A percentile compares a stretch with the other conserved stretches of the same genome.
Conservation (phyloP, 2,329 filamentous ascomycete genomes). For the Fusarium sp. region DNA sequence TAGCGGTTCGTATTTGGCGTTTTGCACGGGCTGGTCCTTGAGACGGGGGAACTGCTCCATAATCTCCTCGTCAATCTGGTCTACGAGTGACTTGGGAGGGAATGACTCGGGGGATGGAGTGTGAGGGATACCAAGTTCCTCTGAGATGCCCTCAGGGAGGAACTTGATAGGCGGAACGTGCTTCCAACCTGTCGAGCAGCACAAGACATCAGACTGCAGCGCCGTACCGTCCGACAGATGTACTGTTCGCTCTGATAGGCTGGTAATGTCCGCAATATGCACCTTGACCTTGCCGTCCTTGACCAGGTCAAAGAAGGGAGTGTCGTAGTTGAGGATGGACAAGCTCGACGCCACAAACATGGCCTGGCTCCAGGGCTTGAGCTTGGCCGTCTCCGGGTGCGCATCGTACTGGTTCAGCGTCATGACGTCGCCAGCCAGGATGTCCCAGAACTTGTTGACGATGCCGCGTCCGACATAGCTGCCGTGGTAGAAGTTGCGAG, state of each 20-base stretch:
- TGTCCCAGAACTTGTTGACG: conserved; percentile 58
- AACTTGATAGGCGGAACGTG: conserved; percentile 61
- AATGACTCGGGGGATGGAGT: conserved; percentile 44
- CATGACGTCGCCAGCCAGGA: conserved; percentile 57
- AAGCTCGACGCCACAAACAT: conserved; percentile 59
- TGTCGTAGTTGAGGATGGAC: conserved; percentile 62
- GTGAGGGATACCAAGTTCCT: conserved; percentile 59
- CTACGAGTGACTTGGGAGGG: conserved; percentile 45
- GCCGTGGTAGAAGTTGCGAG: conserved; percentile 59
- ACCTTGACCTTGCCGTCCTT: conserved; percentile 57
- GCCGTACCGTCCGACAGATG: conserved; percentile 59
- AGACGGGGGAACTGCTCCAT: conserved; percentile 61
- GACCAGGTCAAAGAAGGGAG: conserved; percentile 60
- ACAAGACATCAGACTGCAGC: conserved; percentile 59
- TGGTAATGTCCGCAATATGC: conserved; percentile 56
- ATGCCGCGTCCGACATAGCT: conserved; percentile 59
- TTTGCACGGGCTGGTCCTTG: conserved; percentile 58
- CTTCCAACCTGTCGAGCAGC: conserved; percentile 68
- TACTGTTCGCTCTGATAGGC: conserved; percentile 54
- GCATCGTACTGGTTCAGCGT: conserved; percentile 55
- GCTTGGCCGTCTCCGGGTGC: conserved; percentile 51
- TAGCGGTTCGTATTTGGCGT: conserved; percentile 56
- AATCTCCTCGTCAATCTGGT: conserved; percentile 61
- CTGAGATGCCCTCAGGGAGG: conserved; percentile 55
- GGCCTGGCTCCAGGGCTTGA: conserved; percentile 52